phyloP scores from a whole-genome alignment of 345 rosid species.

The Eucalyptus erythrocorys region DNA sequence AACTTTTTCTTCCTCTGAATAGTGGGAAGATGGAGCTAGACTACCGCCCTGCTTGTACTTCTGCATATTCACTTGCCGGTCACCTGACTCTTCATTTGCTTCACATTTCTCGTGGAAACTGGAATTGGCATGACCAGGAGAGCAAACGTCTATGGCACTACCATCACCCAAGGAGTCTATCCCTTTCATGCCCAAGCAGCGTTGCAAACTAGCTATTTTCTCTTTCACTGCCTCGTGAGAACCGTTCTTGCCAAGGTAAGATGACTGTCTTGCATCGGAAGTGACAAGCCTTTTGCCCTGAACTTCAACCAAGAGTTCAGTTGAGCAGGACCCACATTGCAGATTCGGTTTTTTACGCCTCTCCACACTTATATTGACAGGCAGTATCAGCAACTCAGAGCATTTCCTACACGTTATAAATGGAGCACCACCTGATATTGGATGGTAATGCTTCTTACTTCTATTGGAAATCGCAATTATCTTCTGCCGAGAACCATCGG shows the following conservation, averaged over 20 bases:
- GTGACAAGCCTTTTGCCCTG: conserved; percentile 45
- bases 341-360: conserved; percentile 42
- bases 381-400: conserved; percentile 55
- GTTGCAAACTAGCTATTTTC: conserved; percentile 5
- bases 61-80: background rate
- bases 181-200: background rate
- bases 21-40: conserved; percentile 39
- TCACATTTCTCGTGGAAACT: background rate
- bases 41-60: conserved; percentile 27
- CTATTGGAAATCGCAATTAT: conserved; percentile 16
- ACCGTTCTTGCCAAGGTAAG: conserved; percentile 16
- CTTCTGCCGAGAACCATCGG: conserved; percentile 15
- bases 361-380: conserved; percentile 16
- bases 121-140: background rate
- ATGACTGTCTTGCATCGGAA: conserved; percentile 10
- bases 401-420: conserved; percentile 60
- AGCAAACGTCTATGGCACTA: background rate
- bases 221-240: conserved; percentile 16
- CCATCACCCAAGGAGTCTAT: background rate
- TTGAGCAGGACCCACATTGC: conserved; percentile 73
- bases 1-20: conserved; percentile 52
- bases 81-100: background rate
- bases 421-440: conserved; percentile 84
- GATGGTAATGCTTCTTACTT: conserved; percentile 6
- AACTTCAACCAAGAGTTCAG: conserved; percentile 26